Base-by-base conservation (phyloP, 208 protist species). In the Crithidia expoeki region DNA sequence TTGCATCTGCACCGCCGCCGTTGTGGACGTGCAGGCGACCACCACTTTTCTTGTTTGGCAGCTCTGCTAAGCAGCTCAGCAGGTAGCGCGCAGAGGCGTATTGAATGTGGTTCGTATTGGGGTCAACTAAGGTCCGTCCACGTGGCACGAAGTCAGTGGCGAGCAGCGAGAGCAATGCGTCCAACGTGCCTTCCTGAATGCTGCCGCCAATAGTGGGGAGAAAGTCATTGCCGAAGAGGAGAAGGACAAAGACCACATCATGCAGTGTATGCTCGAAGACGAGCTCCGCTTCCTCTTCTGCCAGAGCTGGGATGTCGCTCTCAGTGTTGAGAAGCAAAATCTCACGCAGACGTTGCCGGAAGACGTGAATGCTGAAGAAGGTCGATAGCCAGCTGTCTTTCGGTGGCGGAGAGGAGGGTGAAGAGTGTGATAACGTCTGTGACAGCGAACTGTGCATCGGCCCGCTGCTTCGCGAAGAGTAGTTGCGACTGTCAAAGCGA, bases 141-240 rank as follows among this genome's bases (percentile, higher is more conserved):
- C 91, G 88, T 1, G 88, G 86, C 65, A 96, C 82, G 57, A 96
- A 94, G 64, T 96, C 84, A 5, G 80, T 84, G n/a, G 85, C 80
- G 27, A 96, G 82, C 3, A 94, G 72, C 42, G 69, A 65, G 12
- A 98, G 76, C 1, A 99, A 74, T 27, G 79, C 72, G 71, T 99
- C 98, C 12, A 99, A 79, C 21, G 94, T 97, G 61, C 95, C 94
- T 52, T 98, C 89, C 52, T 90, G 76, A 49, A 99, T 99, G 59
- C 85, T 85, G 23, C 98, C 91, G 6, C 99, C 81, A 25, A 93
- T 77, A 4, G 98, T 95, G 4, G 98, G 98, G 33, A 99, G 78
- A 72, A 99, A 99, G 81, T 99, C 98, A 81, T 99, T 99, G 30
- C 98, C 98, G 68, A 98, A 97, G 64, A 99, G 94, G 55, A 99